Base-by-base conservation (phyloP, 2,329 filamentous ascomycete genomes). In the Exophiala aquamarina region DNA sequence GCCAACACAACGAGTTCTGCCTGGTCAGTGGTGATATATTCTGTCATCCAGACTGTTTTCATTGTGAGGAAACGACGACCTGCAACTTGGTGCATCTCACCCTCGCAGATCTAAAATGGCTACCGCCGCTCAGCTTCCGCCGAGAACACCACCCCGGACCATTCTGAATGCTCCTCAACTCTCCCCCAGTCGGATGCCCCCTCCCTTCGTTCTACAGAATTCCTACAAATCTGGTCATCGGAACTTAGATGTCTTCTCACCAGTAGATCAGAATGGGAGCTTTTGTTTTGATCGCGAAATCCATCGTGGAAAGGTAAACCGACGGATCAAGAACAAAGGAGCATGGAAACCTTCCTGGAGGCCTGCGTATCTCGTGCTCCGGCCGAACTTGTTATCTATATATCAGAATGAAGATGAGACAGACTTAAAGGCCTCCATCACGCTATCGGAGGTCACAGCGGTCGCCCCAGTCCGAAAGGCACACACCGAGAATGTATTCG, bases 231-330 rank as follows among this genome's bases (percentile, higher is more conserved):
- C 61, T 45, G 69, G 70, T 45, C 75, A 79, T 58, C 67, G 81
- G 19, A 73, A 72, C 19, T 64, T 85, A 34, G 82, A 87, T 56
- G 76, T 83, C 13, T 83, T 89, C 62, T 93, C 89, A 21, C 89
- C 90, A 3, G 89, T 97, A 55, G 95, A 92, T 64, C 86, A 95
- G 68, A 91, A 95, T 68, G 93, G 93, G 54, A 93, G 89, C 68
- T 98, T 95, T 66, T 91, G 93, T 63, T 95, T 94, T 63, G 93
- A 98, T 68, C 85, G 90, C 41, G 88, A 97, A 45, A 79, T 97
- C 66, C 97, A 95, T 72, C 83, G 86, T 47, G 91, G 92, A 49
- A 86, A 86, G 58, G 83, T 95, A 31, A 80, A 87, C 63, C 95
- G 95, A 70, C 83, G 92, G 58, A 94, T 90, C 14, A 86, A 91